Evolutionary conservation across 2,329 filamentous ascomycete species (phyloP).

Genomic region (Xylariaceae sp.): DNA sequence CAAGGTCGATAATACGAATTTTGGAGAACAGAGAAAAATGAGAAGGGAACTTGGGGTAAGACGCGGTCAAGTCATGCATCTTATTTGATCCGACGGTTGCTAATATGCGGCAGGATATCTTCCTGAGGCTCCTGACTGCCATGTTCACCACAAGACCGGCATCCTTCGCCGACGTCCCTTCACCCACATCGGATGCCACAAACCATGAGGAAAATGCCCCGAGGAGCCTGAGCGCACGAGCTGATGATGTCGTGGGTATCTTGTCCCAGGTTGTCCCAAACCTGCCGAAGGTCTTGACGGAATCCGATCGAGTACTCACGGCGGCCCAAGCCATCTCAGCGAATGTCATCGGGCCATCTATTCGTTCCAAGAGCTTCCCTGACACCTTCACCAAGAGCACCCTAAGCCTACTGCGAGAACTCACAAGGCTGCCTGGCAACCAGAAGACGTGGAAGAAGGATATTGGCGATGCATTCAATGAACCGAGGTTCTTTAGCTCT

Average conservation of each 20-base stretch:
- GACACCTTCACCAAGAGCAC: constrained; percentile 69
- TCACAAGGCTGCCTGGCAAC: constrained; percentile 69
- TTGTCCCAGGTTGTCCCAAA: constrained; percentile 72
- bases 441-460: constrained; percentile 94
- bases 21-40: constrained; percentile 91
- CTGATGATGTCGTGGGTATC: constrained; percentile 73
- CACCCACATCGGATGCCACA: neutral
- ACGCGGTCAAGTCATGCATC: constrained; percentile 14
- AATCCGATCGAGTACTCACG: constrained; percentile 72
- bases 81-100: constrained; percentile 5
- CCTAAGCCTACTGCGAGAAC: constrained; percentile 65
- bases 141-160: constrained; percentile 85
- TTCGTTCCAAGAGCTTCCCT: constrained; percentile 81
- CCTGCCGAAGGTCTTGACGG: constrained; percentile 74
- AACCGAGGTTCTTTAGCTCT: constrained; percentile 75
- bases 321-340: constrained; percentile 76
- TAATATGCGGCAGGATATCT: constrained; percentile 61
- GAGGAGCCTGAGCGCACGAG: constrained; percentile 36
- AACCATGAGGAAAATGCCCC: constrained; percentile 20
- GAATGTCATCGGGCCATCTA: constrained; percentile 71
- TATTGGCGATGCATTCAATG: constrained; percentile 84
- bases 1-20: constrained; percentile 96
- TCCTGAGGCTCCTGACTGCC: constrained; percentile 80
- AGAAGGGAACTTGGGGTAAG: constrained; percentile 77
- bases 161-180: constrained; percentile 53